Percentiles rank a stretch among this genome's conserved stretches.
Conservation (phyloP, 768 basidiomycete species). For the Panaeolus papilionaceus region DNA sequence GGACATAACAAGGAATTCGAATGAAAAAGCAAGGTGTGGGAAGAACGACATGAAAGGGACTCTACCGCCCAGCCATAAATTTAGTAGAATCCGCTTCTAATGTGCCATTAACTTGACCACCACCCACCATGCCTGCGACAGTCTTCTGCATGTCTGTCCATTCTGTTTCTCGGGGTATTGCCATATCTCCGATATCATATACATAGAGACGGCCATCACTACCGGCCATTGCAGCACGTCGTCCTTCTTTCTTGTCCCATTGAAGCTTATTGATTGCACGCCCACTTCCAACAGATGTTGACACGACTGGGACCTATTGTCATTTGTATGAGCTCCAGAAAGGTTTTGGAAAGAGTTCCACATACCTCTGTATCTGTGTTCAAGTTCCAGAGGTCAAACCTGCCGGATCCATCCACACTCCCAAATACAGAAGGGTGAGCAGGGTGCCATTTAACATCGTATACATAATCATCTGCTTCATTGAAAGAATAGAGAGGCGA, state of each 20-base stretch:
- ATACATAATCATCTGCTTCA: constrained; percentile 98
- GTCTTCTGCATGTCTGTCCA: constrained; percentile 95
- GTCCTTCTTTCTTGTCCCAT: constrained; percentile 94
- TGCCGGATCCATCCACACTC: constrained; percentile 92
- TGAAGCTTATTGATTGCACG: constrained; percentile 94
- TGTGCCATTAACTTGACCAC: constrained; percentile 52
- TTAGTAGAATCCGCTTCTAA: constrained; percentile 16
- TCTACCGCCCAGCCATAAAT: constrained; percentile 18
- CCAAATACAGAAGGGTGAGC: constrained; percentile 94
- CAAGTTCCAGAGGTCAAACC: constrained; percentile 97
- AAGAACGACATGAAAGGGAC: not conserved
- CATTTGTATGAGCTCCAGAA: constrained; percentile 15
- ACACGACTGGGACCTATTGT: constrained; percentile 86
- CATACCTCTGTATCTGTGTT: constrained; percentile 96
- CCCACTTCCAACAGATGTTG: constrained; percentile 78
- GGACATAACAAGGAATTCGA: not conserved
- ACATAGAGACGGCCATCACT: constrained; percentile 93
- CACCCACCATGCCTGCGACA: constrained; percentile 73
- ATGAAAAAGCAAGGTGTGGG: not conserved
- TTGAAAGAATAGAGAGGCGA: constrained; percentile 92
- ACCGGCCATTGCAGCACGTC: constrained; percentile 88
- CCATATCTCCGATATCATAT: constrained; percentile 94
- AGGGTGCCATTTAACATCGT: constrained; percentile 99
- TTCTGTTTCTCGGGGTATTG: constrained; percentile 86
- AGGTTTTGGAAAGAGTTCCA: constrained; percentile 17